These are phyloP conservation scores for Trichaptum fuscoviolaceum DNA, from an alignment of 768 basidiomycete genomes.

Conservation along the genomic window DNA sequence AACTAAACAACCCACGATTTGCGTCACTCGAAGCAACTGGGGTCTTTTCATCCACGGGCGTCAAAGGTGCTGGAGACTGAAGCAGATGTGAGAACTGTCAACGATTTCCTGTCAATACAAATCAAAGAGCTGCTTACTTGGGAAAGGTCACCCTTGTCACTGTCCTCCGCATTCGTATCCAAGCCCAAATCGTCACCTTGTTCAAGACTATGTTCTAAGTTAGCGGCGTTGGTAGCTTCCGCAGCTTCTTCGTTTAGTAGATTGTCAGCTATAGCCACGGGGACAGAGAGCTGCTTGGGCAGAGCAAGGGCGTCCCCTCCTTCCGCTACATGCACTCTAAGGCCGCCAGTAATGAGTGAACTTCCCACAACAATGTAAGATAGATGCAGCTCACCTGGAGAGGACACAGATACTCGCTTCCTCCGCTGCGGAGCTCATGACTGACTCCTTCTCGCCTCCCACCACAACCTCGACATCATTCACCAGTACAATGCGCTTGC, in stretches of 20 bases:
- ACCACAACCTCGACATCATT: constrained; percentile 39
- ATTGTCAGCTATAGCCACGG: not conserved
- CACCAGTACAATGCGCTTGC: constrained; percentile 35
- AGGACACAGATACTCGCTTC: constrained; percentile 47
- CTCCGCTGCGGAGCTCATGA: constrained; percentile 48
- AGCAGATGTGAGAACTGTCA: constrained; percentile 9
- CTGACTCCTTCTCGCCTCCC: constrained; percentile 68
- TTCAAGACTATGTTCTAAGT: not conserved
- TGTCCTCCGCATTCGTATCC: not conserved
- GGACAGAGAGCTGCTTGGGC: constrained; percentile 3
- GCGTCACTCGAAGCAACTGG: constrained; percentile 19
- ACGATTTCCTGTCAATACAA: not conserved
- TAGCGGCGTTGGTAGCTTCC: not conserved
- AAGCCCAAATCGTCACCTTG: not conserved
- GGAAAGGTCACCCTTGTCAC: not conserved
- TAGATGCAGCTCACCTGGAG: constrained; percentile 47
- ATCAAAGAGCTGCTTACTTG: not conserved
- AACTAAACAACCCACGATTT: constrained; percentile 48
- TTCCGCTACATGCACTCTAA: constrained; percentile 1
- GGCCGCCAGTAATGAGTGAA: not conserved
- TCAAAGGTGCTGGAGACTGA: constrained; percentile 17
- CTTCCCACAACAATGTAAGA: constrained; percentile 10
- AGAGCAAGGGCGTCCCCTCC: not conserved
- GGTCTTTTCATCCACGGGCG: constrained; percentile 16
- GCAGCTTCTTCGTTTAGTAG: not conserved